phyloP scores from a whole-genome alignment of 2,329 filamentous ascomycete species.

The Fusarium staphyleae region DNA sequence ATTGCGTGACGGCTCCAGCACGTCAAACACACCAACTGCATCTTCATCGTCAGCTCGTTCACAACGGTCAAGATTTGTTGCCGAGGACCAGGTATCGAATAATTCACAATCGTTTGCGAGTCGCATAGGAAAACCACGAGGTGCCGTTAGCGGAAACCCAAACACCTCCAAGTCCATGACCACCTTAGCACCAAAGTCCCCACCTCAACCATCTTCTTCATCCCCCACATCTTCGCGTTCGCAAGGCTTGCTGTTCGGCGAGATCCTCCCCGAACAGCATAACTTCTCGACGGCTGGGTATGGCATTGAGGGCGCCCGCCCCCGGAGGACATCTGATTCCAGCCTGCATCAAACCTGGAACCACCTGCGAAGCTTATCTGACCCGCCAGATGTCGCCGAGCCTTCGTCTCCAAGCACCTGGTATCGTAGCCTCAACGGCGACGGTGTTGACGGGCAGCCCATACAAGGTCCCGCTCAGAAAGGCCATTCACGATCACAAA shows the following conservation, averaged over 20 bases:
- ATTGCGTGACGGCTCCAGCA: constrained; percentile 47
- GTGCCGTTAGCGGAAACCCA: constrained; percentile 43
- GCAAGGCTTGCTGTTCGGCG: constrained; percentile 74
- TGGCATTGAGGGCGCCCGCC: constrained; percentile 62
- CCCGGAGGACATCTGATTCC: constrained; percentile 75
- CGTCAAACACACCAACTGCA: constrained; percentile 28
- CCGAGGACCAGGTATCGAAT: constrained; percentile 60
- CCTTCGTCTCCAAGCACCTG: constrained; percentile 72
- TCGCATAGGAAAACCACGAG: constrained; percentile 62
- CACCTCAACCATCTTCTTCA: constrained; percentile 44
- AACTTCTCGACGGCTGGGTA: constrained; percentile 62
- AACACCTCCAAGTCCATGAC: constrained; percentile 48
- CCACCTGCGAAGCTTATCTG: constrained; percentile 63
- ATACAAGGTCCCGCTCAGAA: constrained; percentile 40
- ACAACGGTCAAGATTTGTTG: constrained; percentile 56
- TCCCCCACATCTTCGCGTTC: constrained; percentile 47
- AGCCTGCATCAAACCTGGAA: constrained; percentile 61
- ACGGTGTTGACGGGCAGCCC: constrained; percentile 30
- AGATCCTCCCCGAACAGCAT: constrained; percentile 69
- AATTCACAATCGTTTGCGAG: constrained; percentile 67
- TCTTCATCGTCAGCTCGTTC: constrained; percentile 42
- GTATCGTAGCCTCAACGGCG: constrained; percentile 57
- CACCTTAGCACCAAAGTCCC: constrained; percentile 44
- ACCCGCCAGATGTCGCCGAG: constrained; percentile 60
- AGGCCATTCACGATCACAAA: constrained; percentile 61